A percentile compares a stretch with the other conserved stretches of the same genome.
Conservation (phyloP, 805 yeast genomes). For the Metschnikowia peoriensis region DNA sequence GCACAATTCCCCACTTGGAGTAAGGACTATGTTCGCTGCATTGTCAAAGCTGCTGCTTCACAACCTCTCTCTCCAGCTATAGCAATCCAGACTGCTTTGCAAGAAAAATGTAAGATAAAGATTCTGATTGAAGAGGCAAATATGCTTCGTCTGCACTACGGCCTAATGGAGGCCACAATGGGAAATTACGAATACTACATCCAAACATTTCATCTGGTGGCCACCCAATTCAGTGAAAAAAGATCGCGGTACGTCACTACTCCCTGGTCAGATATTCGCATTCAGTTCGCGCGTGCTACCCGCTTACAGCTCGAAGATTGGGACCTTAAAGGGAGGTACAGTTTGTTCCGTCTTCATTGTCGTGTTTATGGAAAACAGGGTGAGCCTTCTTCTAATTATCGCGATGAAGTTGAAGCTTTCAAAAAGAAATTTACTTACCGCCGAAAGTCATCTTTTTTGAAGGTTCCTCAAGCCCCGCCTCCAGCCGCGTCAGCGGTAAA, state of each 20-base stretch:
- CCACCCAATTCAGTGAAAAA: constrained; percentile 7
- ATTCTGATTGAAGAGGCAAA: constrained; percentile 14
- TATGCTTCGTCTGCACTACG: constrained; percentile 19
- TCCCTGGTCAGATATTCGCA: constrained; percentile 18
- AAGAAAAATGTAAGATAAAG: constrained; percentile 3
- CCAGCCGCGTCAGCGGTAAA: background rate
- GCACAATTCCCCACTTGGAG: constrained; percentile 14
- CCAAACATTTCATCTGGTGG: constrained; percentile 15
- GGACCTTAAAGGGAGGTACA: constrained; percentile 18
- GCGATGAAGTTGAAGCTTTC: constrained; percentile 10
- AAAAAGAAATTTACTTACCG: constrained; percentile 2
- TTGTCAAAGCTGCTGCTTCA: constrained; percentile 11
- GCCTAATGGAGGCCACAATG: constrained; percentile 7
- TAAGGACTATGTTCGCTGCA: constrained; percentile 13
- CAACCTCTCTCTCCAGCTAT: background rate
- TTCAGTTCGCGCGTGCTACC: constrained; percentile 10
- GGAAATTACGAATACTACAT: constrained; percentile 13
- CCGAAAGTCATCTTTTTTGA: background rate
- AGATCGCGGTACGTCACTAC: constrained; percentile 9
- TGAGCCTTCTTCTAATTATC: constrained; percentile 16
- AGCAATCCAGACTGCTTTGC: constrained; percentile 12
- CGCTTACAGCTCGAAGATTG: constrained; percentile 13
- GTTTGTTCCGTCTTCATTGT: constrained; percentile 15
- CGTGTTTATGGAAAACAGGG: constrained; percentile 16
- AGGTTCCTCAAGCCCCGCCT: background rate